Evolutionary conservation across 306 rosid species (phyloP).

Genomic region (Vachellia collinsii): DNA sequence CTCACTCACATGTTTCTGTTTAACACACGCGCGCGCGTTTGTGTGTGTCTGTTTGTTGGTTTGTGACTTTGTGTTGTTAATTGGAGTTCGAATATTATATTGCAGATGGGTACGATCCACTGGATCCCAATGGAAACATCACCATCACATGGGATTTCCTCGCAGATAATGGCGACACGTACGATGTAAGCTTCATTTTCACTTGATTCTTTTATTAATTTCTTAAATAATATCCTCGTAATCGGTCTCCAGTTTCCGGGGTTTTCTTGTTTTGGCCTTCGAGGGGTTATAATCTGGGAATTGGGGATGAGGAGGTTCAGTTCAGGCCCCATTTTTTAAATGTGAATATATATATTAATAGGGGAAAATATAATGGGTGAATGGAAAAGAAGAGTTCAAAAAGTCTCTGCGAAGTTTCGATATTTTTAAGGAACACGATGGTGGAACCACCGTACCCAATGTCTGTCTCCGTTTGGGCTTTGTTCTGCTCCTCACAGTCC

Average conservation of each 20-base stretch:
- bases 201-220: not conserved
- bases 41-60: not conserved
- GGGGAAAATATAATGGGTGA: not conserved
- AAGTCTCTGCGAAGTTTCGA: conserved; percentile 28
- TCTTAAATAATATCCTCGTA: not conserved
- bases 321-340: not conserved
- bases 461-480: conserved; percentile 14
- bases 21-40: not conserved
- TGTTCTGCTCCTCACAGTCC: not conserved
- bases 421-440: conserved; percentile 29
- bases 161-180: conserved; percentile 43
- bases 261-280: not conserved
- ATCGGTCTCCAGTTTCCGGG: not conserved
- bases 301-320: not conserved
- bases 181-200: conserved; percentile 49
- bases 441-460: not conserved
- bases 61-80: not conserved
- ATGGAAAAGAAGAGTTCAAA: not conserved
- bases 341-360: not conserved
- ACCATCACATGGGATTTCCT: conserved; percentile 75
- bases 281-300: not conserved
- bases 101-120: conserved; percentile 74
- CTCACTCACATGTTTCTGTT: not conserved
- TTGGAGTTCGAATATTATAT: conserved; percentile 31
- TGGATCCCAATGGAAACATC: conserved; percentile 72